Evolutionary conservation across 2,329 filamentous ascomycete genomes (phyloP).

Genomic region (Epichloe scottii): DNA sequence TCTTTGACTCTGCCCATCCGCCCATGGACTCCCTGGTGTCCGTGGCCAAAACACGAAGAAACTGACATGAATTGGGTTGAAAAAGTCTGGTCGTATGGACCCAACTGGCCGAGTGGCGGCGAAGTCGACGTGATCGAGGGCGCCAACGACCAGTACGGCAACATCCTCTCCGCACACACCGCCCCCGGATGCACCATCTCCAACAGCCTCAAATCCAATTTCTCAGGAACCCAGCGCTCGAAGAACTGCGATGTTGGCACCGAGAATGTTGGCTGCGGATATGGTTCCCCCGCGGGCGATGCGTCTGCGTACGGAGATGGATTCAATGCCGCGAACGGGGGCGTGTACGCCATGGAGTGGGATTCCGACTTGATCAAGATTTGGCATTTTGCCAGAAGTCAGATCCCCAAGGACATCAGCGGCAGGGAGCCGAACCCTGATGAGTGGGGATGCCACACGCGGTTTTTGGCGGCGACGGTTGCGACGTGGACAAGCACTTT

Average conservation of each 20-base stretch:
- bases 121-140: slow-evolving; percentile 63
- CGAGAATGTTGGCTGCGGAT: slow-evolving; percentile 33
- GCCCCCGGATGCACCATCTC: slow-evolving; percentile 19
- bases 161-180: slow-evolving; percentile 53
- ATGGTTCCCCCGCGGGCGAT: slow-evolving; percentile 25
- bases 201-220: slow-evolving; percentile 10
- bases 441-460: slow-evolving; percentile 58
- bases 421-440: slow-evolving; percentile 46
- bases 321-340: slow-evolving; percentile 56
- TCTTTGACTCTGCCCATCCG: slow-evolving; percentile 8
- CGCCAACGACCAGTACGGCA: slow-evolving; percentile 46
- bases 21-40: not conserved
- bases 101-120: slow-evolving; percentile 48
- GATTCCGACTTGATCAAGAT: slow-evolving; percentile 53
- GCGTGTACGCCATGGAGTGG: slow-evolving; percentile 62
- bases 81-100: slow-evolving; percentile 39
- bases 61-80: not conserved
- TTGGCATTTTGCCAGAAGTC: slow-evolving; percentile 61
- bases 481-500: slow-evolving; percentile 56
- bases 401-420: slow-evolving; percentile 53
- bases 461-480: slow-evolving; percentile 50
- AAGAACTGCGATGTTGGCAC: slow-evolving; percentile 25
- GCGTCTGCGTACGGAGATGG: slow-evolving; percentile 43
- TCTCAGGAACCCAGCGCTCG: slow-evolving; percentile 16
- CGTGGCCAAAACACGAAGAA: not conserved